A percentile compares a stretch with the other conserved stretches of the same genome.
Evolutionary conservation across 495 filamentous ascomycete genomes (phyloP).

Genomic region (Achaetomiella virescens): DNA sequence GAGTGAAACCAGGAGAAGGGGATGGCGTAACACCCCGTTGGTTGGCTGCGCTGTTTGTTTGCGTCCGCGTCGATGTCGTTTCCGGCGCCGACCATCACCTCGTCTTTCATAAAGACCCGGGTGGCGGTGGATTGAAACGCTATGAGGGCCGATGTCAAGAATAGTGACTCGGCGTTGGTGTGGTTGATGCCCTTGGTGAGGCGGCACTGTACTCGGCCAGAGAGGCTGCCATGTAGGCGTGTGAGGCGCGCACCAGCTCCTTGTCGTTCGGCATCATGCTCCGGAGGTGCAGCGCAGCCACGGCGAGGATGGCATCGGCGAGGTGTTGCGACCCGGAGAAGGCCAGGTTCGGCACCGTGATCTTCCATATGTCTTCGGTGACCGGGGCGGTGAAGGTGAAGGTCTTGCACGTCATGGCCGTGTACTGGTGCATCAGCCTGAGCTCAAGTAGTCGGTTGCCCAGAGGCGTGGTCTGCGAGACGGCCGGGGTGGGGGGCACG

Average conservation of each 20-base stretch:
- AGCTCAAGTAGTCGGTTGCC: slow-evolving; percentile 46
- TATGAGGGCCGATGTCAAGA: slow-evolving; percentile 49
- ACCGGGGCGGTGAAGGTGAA: slow-evolving; percentile 44
- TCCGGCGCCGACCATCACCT: slow-evolving; percentile 17
- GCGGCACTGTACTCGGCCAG: slow-evolving; percentile 47
- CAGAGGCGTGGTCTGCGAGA: slow-evolving; percentile 33
- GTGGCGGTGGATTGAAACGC: slow-evolving; percentile 54
- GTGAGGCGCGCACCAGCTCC: slow-evolving; percentile 47
- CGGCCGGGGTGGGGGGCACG: slow-evolving; percentile 32
- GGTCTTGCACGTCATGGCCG: slow-evolving; percentile 46
- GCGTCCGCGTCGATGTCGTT: background rate
- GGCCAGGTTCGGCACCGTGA: slow-evolving; percentile 49
- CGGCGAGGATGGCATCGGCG: slow-evolving; percentile 50
- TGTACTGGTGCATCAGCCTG: slow-evolving; percentile 51
- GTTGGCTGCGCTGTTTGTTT: slow-evolving; percentile 2
- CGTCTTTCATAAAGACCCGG: slow-evolving; percentile 45
- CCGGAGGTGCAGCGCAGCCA: slow-evolving; percentile 51
- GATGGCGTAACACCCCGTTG: slow-evolving; percentile 36
- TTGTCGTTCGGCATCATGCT: slow-evolving; percentile 44
- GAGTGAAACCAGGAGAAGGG: slow-evolving; percentile 53
- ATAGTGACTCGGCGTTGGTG: slow-evolving; percentile 50
- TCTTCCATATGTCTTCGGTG: slow-evolving; percentile 47
- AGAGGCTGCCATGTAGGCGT: slow-evolving; percentile 53
- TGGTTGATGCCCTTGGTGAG: slow-evolving; percentile 41
- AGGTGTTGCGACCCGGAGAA: slow-evolving; percentile 47